These are phyloP conservation scores for Hyaloscypha bicolor DNA, from an alignment of 495 filamentous ascomycete genomes.

Conservation along the genomic window DNA sequence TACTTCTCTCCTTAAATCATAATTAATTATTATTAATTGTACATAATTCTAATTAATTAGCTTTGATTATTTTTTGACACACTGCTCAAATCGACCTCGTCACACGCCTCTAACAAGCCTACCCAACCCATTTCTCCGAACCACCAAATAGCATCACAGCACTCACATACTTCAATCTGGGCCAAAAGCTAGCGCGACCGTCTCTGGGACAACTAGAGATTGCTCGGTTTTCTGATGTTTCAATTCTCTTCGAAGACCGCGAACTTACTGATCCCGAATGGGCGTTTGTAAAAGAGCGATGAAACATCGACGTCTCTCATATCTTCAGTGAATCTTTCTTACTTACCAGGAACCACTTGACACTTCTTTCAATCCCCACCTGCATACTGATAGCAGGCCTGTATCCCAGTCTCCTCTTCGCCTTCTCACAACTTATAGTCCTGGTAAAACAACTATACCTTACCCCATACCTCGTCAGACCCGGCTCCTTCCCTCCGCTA, in stretches of 20 bases:
- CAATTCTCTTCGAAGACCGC: too few species aligned
- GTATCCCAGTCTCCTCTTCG: constrained; percentile 75
- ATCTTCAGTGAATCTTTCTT: neutral
- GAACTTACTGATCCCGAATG: too few species aligned
- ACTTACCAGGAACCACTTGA: neutral
- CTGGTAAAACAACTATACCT: constrained; percentile 77
- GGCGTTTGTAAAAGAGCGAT: too few species aligned
- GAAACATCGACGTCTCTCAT: too few species aligned
- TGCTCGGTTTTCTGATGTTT: too few species aligned
- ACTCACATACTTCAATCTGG: constrained; percentile 55
- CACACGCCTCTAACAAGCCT: constrained; percentile 64
- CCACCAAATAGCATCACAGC: constrained; percentile 60
- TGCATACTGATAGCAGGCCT: constrained; percentile 68
- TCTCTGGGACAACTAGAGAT: too few species aligned
- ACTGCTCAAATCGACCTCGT: constrained; percentile 84
- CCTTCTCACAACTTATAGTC: constrained; percentile 81
- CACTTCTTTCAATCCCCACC: constrained; percentile 70
- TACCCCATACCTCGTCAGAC: constrained; percentile 73
- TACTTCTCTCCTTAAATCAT: too few species aligned
- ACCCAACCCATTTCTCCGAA: constrained; percentile 70
- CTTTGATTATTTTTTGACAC: too few species aligned
- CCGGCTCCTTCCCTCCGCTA: constrained; percentile 54
- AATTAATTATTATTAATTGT: too few species aligned
- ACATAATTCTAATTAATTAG: too few species aligned
- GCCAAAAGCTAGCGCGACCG: constrained; percentile 35